Evolutionary conservation across 208 protist species (phyloP), one percentile per base, ranked within the genome.

Genomic region (Crithidia expoeki): DNA sequence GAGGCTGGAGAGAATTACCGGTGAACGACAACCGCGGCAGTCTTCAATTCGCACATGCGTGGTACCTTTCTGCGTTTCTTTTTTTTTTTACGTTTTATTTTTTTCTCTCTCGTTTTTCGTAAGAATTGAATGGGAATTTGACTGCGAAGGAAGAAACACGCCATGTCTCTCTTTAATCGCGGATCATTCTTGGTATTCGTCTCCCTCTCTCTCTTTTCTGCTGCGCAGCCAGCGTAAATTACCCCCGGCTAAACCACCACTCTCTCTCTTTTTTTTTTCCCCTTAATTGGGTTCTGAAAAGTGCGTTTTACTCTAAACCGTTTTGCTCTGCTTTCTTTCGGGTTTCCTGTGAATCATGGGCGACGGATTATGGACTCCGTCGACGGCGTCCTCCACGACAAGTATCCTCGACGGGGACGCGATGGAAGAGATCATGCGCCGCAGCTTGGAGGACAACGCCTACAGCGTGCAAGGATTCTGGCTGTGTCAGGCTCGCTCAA

Each of bases 401-500:
- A 60, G 55, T 38, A 49, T 72, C 27, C 58, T 59, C 21, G 44
- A 44, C 23, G 72, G 72, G 2, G 64, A 53, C 30, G 72, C 27
- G n/a, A 36, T 80, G 63, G 68, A 80, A 38, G 66, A 71, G 46
- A 27, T 74, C 14, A 49, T 80, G 62, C 57, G 49, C 3, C 63
- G 74, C 30, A 68, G 68, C 27, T 60, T 80, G 6, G 68, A 80
- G 52, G 74, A 73, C 32, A 80, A 80, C 63, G 33, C 44, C 33
- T 80, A 72, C 53, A 80, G 74, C 57, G 28, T 71, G 63, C 68
- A 73, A 42, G 74, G 74, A 3, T 80, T 73, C 28, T 75, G 61
- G 68, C 63, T 80, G 14, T 80, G 74, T 67, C 74, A 80, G 74
- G 56, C 74, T 17, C 66, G 67, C 28, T 17, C 52, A 23, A 65